Base-by-base conservation (phyloP, 768 basidiomycete genomes). In the Trametes villosa region DNA sequence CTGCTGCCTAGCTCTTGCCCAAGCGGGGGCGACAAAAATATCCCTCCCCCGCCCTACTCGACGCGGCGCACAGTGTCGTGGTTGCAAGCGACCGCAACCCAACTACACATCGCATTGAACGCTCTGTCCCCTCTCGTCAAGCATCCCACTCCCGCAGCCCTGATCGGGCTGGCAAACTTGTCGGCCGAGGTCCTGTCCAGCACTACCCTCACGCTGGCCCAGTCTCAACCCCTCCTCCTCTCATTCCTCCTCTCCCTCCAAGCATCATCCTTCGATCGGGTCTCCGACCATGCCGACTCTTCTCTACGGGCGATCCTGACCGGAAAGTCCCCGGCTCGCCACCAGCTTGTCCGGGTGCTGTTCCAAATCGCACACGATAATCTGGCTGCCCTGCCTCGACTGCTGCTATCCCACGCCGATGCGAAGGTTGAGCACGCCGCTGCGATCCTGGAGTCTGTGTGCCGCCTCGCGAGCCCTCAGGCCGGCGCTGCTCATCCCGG, bases 41-140 rank as follows among this genome's bases (percentile, higher is more conserved):
- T 7, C 4, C 15, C 45, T 27, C 22, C 31, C 2, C 29, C 60
- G n/a, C 77, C 77, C 11, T 84, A 78, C 65, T 68, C 78, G 20
- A 85, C 85, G n/a, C 66, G 73, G 4, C 83, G 94, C 4, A 89
- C 91, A 0, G 70, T 84, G 13, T 78, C 87, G 0, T 98, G 96
- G 92, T 80, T 97, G 44, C 82, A 81, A 22, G 94, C 84, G 34
- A 94, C 93, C 1, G 79, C 91, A 2, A 83, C 92, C 6, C 94
- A 97, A 68, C 76, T 98, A 12, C 85, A 90, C 46, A 88, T 93
- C 24, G 92, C 94, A 9, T 71, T 98, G 52, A 91, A 92, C 65
- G 78, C 88, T 0, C 76, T 98, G 20, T 83, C 88, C 1, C 81
- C 88, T 0, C 79, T 94, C 13, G 74, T 89, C 13, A 81, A 83